Base-by-base conservation (phyloP, 768 basidiomycete genomes). In the Amanita subjunquillea region DNA sequence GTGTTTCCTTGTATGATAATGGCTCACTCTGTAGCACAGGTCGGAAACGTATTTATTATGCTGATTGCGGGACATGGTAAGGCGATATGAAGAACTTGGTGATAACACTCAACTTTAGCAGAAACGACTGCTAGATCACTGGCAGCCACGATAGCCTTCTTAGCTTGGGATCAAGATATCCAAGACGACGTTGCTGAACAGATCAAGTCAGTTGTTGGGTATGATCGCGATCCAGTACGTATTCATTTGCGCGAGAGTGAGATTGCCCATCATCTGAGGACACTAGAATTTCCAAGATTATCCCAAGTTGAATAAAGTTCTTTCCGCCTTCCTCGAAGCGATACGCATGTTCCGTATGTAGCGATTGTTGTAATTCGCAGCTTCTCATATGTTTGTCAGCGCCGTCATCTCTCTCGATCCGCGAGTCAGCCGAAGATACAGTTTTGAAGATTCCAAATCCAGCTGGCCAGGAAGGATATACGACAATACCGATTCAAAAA, bases 1-100 rank as follows among this genome's bases (percentile, higher is more conserved):
- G 40, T 30, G n/a, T 17, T 22, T 12, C 22, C 30, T 10, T 32
- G 32, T 36, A 15, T 23, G 42, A 4, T 37, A 37, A 47, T 44
- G 41, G 23, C 17, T 43, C n/a, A 27, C 39, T 36, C 3, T 40
- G 15, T 41, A 22, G 13, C 12, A 9, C 27, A 27, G 39, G 10
- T 29, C 13, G 48, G 36, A 52, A 78, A 77, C 46, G 60, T 78
- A 1, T 80, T 70, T 55, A 57, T 72, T 13, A 66, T 79, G 60
- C 63, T 83, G 22, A 75, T 82, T 40, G 79, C 81, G 39, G 82
- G 82, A 7, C 78, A 82, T 59, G 80, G 79, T 73, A 55, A 39
- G 65, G 55, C 9, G 10, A 32, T 32, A 12, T 10, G 32, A 32
- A 32, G 3, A 12, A 32, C 32, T 32, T 10, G 4, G 32, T 3